Evolutionary conservation across 2,329 filamentous ascomycete genomes (phyloP).

Genomic region (Cladorrhinum sp.): DNA sequence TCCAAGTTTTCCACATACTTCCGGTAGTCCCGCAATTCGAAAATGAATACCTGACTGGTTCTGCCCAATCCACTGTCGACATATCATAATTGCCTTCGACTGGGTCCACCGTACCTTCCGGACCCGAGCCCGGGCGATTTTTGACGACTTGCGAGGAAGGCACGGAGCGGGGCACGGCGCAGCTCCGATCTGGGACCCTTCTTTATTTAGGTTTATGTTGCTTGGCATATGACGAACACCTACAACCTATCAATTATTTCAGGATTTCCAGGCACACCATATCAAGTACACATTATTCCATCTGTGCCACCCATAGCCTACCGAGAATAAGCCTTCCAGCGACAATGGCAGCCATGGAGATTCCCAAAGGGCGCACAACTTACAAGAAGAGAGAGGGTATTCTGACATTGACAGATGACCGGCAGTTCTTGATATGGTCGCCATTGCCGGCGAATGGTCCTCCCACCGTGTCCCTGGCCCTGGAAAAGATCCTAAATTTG

Average conservation of each 20-base stretch:
- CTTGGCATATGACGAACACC: background rate
- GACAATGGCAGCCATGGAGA: slow-evolving; percentile 20
- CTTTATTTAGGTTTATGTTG: background rate
- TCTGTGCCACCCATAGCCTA: no score
- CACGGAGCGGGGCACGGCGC: background rate
- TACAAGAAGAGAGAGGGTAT: slow-evolving; percentile 98
- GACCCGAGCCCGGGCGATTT: background rate
- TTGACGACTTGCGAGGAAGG: background rate
- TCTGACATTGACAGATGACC: slow-evolving; percentile 70
- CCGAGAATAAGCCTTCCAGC: background rate
- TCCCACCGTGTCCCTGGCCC: slow-evolving; percentile 64
- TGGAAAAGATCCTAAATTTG: slow-evolving; percentile 82
- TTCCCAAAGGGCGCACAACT: slow-evolving; percentile 63
- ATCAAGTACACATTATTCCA: no score
- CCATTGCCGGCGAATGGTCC: slow-evolving; percentile 62
- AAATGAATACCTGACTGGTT: slow-evolving; percentile 21
- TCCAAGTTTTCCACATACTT: background rate
- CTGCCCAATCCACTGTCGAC: background rate
- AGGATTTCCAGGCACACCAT: no score
- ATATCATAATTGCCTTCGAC: background rate
- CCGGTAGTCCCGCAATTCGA: background rate
- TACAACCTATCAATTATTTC: no score
- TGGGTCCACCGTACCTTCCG: background rate
- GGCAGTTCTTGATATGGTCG: slow-evolving; percentile 76
- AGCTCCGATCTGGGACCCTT: background rate